phyloP scores from a whole-genome alignment of 129 eudicot species.

The Escallonia herrerae region DNA sequence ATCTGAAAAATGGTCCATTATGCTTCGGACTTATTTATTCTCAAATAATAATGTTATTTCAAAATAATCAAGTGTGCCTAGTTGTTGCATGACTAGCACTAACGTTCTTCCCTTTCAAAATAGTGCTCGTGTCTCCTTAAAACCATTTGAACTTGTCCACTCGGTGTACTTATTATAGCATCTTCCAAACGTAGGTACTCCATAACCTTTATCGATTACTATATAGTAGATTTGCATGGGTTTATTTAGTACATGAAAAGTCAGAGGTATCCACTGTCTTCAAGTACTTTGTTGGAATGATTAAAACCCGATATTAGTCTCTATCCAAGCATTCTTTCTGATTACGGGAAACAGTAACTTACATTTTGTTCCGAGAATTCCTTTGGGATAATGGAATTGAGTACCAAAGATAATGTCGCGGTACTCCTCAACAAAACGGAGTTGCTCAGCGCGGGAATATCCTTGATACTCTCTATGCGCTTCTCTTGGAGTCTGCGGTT shows the following conservation, averaged over 20 bases:
- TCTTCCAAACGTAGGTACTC: neutral
- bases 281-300: neutral
- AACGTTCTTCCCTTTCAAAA: no score
- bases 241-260: neutral
- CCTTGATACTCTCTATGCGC: neutral
- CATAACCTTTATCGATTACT: slow-evolving; percentile 5
- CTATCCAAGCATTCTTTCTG: neutral
- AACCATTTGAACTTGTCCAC: neutral
- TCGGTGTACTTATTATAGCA: neutral
- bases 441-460: neutral
- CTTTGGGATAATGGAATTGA: neutral
- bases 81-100: neutral
- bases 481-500: neutral
- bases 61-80: neutral
- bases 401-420: neutral
- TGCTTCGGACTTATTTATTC: neutral
- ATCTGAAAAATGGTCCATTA: neutral
- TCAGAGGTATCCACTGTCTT: neutral
- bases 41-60: neutral
- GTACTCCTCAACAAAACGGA: neutral
- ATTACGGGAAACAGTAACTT: neutral
- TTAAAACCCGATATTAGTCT: neutral
- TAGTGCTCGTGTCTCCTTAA: neutral
- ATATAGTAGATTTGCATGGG: neutral
- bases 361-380: neutral